Evolutionary conservation across 2,329 filamentous ascomycete species (phyloP).

Genomic region (Cercospora sojina): DNA sequence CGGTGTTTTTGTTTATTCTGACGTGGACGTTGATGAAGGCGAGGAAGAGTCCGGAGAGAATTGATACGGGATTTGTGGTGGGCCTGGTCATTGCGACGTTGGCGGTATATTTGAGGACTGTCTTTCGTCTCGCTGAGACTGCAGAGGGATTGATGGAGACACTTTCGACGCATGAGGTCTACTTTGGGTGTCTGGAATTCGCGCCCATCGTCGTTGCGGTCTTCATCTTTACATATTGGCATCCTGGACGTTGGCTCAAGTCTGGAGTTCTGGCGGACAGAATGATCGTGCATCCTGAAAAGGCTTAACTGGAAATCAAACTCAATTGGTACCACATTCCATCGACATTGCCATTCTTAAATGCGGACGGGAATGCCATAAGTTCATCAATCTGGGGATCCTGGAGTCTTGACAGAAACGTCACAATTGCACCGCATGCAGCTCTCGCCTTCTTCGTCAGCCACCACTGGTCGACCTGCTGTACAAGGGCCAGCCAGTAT

Average conservation of each 20-base stretch:
- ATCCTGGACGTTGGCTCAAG: slow-evolving; percentile 44
- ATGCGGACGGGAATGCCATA: not conserved
- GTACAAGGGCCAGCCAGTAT: slow-evolving; percentile 26
- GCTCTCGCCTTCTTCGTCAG: slow-evolving; percentile 20
- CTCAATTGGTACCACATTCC: not conserved
- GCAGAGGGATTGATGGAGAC: slow-evolving; percentile 50
- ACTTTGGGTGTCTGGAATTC: slow-evolving; percentile 57
- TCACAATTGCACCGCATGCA: slow-evolving; percentile 22
- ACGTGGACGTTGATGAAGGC: slow-evolving; percentile 45
- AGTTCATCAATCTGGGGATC: not conserved
- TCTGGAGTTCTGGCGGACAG: not conserved
- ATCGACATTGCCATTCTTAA: not conserved
- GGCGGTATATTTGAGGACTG: slow-evolving; percentile 54
- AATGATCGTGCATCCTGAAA: not conserved
- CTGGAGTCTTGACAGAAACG: slow-evolving; percentile 11
- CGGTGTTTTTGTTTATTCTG: slow-evolving; percentile 50
- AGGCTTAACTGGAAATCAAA: not conserved
- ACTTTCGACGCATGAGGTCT: slow-evolving; percentile 53
- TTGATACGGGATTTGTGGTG: slow-evolving; percentile 44
- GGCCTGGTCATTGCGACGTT: slow-evolving; percentile 49
- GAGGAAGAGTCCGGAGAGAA: slow-evolving; percentile 30
- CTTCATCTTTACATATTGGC: slow-evolving; percentile 47
- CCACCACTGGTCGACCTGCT: slow-evolving; percentile 29
- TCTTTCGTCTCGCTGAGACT: slow-evolving; percentile 57
- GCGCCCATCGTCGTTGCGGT: slow-evolving; percentile 54